A percentile compares a stretch with the other conserved stretches of the same genome.
Evolutionary conservation across 2,329 filamentous ascomycete genomes (phyloP).

Genomic region (Magnaporthiopsis rhizophila): DNA sequence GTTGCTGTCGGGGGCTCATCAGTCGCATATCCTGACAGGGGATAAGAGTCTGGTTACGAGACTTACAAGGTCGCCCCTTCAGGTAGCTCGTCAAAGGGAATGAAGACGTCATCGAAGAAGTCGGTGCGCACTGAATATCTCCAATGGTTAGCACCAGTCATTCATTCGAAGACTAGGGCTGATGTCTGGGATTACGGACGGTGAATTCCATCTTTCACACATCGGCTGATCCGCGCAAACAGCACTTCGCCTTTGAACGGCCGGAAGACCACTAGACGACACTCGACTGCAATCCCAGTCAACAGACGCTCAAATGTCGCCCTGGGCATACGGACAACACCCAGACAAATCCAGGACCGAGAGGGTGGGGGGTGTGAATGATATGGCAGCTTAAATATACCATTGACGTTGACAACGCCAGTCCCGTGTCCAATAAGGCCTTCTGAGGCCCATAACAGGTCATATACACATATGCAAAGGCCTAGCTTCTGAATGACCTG

Average conservation of each 20-base stretch:
- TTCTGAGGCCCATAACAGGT: conserved; percentile 81
- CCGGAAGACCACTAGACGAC: conserved; percentile 86
- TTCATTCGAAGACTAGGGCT: background rate
- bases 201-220: conserved; percentile 24
- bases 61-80: conserved; percentile 69
- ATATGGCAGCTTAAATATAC: conserved; percentile 33
- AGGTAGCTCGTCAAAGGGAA: conserved; percentile 66
- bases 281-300: conserved; percentile 58
- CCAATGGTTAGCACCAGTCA: background rate
- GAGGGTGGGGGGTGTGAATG: background rate
- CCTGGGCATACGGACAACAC: background rate
- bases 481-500: conserved; percentile 88
- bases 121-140: conserved; percentile 60
- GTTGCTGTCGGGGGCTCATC: conserved; percentile 41
- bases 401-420: conserved; percentile 89
- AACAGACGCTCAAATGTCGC: conserved; percentile 1
- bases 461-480: conserved; percentile 88
- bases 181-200: conserved; percentile 10
- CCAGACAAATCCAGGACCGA: background rate
- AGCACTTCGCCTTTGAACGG: conserved; percentile 95
- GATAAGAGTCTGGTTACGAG: background rate
- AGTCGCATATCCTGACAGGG: conserved; percentile 11
- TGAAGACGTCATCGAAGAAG: conserved; percentile 89
- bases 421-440: conserved; percentile 89
- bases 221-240: conserved; percentile 71